phyloP scores from a whole-genome alignment of 1,284 basidiomycete species.

The Fomitiporia mediterranea region DNA sequence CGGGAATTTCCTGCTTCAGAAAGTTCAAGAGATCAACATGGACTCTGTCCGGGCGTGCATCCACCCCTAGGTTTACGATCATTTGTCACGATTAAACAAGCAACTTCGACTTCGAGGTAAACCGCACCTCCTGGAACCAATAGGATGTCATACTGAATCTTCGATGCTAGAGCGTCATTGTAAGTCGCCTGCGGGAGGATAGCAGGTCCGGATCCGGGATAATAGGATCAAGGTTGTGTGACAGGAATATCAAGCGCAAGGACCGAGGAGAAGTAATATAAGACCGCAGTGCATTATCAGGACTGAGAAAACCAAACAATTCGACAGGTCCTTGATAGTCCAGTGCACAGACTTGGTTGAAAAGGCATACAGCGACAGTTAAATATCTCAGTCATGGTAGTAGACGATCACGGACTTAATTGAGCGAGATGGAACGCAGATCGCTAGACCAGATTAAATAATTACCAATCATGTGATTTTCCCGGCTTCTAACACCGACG shows the following conservation, averaged over 20 bases:
- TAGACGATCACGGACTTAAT: background rate
- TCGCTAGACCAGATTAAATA: background rate
- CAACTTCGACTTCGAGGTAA: no score
- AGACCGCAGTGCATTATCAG: constrained; percentile 23
- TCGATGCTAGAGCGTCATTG: constrained; percentile 20
- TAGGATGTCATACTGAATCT: constrained; percentile 28
- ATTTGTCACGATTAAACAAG: background rate
- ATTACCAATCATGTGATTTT: background rate
- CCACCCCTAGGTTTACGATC: constrained; percentile 18
- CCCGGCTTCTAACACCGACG: background rate
- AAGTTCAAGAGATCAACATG: constrained; percentile 22
- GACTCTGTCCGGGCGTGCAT: constrained; percentile 15
- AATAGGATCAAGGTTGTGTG: constrained; percentile 24
- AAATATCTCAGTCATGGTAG: no score
- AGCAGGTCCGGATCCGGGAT: constrained; percentile 21
- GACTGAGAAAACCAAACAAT: constrained; percentile 28
- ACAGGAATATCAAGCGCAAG: constrained; percentile 24
- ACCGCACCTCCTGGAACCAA: constrained; percentile 27
- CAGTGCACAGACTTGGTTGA: constrained; percentile 27
- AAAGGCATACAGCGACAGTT: constrained; percentile 30
- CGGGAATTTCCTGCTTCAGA: constrained; percentile 25
- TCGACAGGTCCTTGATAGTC: constrained; percentile 34
- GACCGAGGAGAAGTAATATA: background rate
- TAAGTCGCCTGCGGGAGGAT: constrained; percentile 24
- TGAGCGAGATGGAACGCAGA: background rate